A percentile compares a stretch with the other conserved stretches of the same genome.
Evolutionary conservation across 2,329 filamentous ascomycete species (phyloP).

Genomic region (Diaporthe vaccinii): DNA sequence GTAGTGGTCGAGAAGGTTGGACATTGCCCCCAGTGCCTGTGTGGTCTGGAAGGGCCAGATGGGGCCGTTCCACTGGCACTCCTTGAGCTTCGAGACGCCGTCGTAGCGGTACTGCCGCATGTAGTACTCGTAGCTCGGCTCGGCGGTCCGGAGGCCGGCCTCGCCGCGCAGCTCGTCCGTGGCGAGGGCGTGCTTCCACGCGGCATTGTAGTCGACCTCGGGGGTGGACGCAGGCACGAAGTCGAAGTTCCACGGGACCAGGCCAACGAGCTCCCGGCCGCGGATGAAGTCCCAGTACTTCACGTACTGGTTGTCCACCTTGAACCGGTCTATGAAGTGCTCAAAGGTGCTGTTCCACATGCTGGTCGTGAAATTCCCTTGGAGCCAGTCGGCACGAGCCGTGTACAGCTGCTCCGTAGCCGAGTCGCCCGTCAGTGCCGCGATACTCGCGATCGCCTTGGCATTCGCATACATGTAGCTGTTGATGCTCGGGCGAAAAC

Average conservation of each 20-base stretch:
- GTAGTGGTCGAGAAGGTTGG: conserved; percentile 59
- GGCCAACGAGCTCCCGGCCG: conserved; percentile 58
- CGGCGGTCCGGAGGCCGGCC: conserved; percentile 56
- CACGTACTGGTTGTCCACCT: conserved; percentile 55
- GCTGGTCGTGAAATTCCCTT: conserved; percentile 52
- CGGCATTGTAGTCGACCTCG: conserved; percentile 48
- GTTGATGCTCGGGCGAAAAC: conserved; percentile 60
- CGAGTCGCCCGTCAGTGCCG: conserved; percentile 48
- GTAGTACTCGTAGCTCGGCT: conserved; percentile 59
- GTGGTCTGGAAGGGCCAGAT: conserved; percentile 60
- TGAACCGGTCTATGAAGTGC: conserved; percentile 59
- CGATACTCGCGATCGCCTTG: conserved; percentile 55
- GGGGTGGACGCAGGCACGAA: conserved; percentile 54
- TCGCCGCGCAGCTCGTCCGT: conserved; percentile 42
- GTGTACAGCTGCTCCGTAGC: conserved; percentile 44
- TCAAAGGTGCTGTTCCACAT: conserved; percentile 59
- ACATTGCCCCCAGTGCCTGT: conserved; percentile 55
- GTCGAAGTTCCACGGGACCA: conserved; percentile 58
- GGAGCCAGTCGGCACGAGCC: conserved; percentile 52
- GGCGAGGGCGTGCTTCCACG: conserved; percentile 54
- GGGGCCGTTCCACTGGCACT: conserved; percentile 61
- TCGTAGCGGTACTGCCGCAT: conserved; percentile 59
- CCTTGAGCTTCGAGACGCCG: conserved; percentile 46
- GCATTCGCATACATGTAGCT: conserved; percentile 60
- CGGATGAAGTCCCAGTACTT: conserved; percentile 56